Conservation (phyloP, 768 basidiomycete species). For the Suillus subluteus region DNA sequence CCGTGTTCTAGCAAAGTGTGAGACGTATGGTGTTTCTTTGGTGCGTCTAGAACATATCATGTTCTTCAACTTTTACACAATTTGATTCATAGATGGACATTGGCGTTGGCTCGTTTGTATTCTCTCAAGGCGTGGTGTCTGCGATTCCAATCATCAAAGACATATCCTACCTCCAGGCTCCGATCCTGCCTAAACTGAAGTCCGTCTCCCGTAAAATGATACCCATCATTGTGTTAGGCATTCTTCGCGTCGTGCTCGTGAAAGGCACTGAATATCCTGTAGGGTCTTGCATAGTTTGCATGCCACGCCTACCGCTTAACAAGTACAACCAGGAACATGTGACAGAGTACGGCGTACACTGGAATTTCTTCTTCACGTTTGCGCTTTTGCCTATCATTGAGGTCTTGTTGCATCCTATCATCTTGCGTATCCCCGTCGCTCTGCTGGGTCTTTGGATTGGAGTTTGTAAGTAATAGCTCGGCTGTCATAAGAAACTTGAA, state of each 20-base stretch:
- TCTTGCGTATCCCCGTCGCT: slow-evolving; percentile 59
- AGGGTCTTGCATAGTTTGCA: slow-evolving; percentile 26
- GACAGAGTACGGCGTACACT: slow-evolving; percentile 94
- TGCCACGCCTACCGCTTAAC: slow-evolving; percentile 2
- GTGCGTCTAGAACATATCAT: slow-evolving; percentile 46
- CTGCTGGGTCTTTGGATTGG: slow-evolving; percentile 65
- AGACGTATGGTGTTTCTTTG: slow-evolving; percentile 92
- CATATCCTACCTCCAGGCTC: slow-evolving; percentile 52
- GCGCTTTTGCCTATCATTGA: slow-evolving; percentile 78
- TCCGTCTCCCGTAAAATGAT: slow-evolving; percentile 56
- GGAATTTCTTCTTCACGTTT: slow-evolving; percentile 98
- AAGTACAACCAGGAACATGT: slow-evolving; percentile 77
- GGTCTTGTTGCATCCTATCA: slow-evolving; percentile 67
- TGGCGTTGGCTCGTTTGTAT: slow-evolving; percentile 97
- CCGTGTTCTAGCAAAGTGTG: slow-evolving; percentile 85
- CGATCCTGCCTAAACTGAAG: slow-evolving; percentile 54
- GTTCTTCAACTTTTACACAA: background rate
- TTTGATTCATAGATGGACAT: slow-evolving; percentile 81
- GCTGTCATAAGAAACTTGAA: background rate
- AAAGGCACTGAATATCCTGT: slow-evolving; percentile 96
- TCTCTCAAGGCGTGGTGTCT: slow-evolving; percentile 93
- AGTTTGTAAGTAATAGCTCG: slow-evolving; percentile 45
- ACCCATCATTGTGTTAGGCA: slow-evolving; percentile 73
- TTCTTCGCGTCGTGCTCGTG: slow-evolving; percentile 80
- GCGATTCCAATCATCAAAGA: slow-evolving; percentile 78